These are phyloP conservation scores for Pestalotiopsis sp. DNA, from an alignment of 2,329 filamentous ascomycete species.

Conservation along the genomic window DNA sequence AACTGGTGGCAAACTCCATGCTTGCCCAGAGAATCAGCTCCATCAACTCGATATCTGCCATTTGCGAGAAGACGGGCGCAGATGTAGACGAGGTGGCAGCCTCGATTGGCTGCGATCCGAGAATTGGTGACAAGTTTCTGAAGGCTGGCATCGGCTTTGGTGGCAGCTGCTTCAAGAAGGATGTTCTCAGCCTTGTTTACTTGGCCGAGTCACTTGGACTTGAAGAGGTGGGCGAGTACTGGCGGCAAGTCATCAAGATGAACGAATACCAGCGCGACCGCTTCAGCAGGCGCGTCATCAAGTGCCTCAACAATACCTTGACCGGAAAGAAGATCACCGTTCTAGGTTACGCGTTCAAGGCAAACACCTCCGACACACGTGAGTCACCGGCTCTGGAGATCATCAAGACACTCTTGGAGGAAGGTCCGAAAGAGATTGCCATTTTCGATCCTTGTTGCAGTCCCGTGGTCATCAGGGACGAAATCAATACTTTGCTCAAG, in stretches of 20 bases:
- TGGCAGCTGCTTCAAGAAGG: conserved; percentile 82
- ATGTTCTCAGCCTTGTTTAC: conserved; percentile 74
- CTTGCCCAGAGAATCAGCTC: conserved; percentile 79
- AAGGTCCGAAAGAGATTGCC: conserved; percentile 64
- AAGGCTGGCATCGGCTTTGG: conserved; percentile 79
- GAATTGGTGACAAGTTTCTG: conserved; percentile 74
- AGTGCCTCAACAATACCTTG: conserved; percentile 69
- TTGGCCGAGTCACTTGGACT: conserved; percentile 71
- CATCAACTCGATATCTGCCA: conserved; percentile 80
- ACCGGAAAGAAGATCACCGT: conserved; percentile 72
- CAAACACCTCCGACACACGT: conserved; percentile 75
- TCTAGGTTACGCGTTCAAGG: conserved; percentile 80
- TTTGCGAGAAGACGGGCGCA: conserved; percentile 77
- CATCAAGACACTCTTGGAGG: conserved; percentile 66
- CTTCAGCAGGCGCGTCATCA: conserved; percentile 68
- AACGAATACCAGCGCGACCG: conserved; percentile 76
- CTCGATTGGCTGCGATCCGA: conserved; percentile 69
- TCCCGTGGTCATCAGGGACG: conserved; percentile 50
- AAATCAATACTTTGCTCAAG: conserved; percentile 50
- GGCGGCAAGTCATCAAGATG: conserved; percentile 73
- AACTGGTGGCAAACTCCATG: conserved; percentile 80
- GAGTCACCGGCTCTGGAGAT: conserved; percentile 72
- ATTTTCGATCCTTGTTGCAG: conserved; percentile 71
- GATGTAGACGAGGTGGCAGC: conserved; percentile 73
- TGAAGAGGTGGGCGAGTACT: conserved; percentile 74